Conservation (phyloP, 208 protist species). For the Leishmania tarentolae region DNA sequence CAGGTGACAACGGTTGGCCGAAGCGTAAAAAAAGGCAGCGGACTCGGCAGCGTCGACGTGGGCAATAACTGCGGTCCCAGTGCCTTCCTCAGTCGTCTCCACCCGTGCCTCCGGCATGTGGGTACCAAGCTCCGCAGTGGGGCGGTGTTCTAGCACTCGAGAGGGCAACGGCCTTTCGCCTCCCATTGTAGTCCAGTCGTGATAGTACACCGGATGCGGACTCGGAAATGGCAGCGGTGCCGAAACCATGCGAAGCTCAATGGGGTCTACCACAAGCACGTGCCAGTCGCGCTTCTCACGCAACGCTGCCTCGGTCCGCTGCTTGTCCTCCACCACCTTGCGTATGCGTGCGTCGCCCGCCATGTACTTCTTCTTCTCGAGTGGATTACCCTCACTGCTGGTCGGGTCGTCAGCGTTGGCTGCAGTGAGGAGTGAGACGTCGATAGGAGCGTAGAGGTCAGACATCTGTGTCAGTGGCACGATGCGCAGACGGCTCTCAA, state of each 20-base stretch:
- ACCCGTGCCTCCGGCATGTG: not conserved
- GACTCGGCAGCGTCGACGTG: conserved; percentile 3
- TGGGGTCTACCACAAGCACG: conserved; percentile 72
- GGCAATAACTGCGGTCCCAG: not conserved
- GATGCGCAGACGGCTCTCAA: conserved; percentile 65
- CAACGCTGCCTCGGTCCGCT: conserved; percentile 22
- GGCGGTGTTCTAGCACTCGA: conserved; percentile 19
- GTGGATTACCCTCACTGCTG: conserved; percentile 39
- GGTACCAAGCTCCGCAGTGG: conserved; percentile 3
- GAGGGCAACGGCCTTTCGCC: not conserved
- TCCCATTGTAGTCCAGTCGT: conserved; percentile 23
- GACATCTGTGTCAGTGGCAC: conserved; percentile 31
- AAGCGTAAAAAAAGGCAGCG: conserved; percentile 28
- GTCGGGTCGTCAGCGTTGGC: conserved; percentile 34
- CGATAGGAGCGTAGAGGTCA: conserved; percentile 34
- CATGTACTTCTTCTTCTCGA: conserved; percentile 39
- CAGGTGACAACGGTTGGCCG: conserved; percentile 41
- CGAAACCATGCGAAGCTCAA: conserved; percentile 37
- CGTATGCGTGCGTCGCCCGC: conserved; percentile 36
- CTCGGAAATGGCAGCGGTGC: conserved; percentile 53
- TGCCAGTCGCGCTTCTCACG: conserved; percentile 36
- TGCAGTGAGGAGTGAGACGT: conserved; percentile 24
- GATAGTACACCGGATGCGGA: conserved; percentile 67
- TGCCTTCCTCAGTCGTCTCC: not conserved
- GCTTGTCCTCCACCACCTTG: conserved; percentile 29